Percentiles rank a stretch among this genome's conserved stretches.
Evolutionary conservation across 2,329 filamentous ascomycete genomes (phyloP).

Genomic region (Phyllosticta citriasiana): DNA sequence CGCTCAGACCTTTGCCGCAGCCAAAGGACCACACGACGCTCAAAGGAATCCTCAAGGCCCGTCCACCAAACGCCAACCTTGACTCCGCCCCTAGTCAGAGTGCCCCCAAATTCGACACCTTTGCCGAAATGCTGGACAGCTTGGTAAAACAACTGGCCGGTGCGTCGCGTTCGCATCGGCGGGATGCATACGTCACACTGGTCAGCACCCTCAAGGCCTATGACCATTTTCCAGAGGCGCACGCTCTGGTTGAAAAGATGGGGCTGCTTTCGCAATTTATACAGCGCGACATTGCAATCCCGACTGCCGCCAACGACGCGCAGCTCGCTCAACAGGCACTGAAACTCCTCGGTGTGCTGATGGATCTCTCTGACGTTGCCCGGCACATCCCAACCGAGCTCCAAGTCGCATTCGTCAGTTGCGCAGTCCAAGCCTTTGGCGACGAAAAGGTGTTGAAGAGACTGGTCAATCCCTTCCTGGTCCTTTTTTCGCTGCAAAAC

Average conservation of each 20-base stretch:
- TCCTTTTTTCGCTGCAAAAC: slow-evolving; percentile 67
- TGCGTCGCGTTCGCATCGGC: slow-evolving; percentile 57
- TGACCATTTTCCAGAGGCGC: slow-evolving; percentile 56
- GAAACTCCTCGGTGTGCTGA: slow-evolving; percentile 65
- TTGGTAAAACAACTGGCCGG: slow-evolving; percentile 72
- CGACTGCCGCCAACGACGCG: slow-evolving; percentile 45
- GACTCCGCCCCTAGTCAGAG: slow-evolving; percentile 12
- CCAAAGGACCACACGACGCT: slow-evolving; percentile 44
- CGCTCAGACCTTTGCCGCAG: slow-evolving; percentile 37
- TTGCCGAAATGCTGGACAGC: slow-evolving; percentile 76
- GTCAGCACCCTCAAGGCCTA: slow-evolving; percentile 68
- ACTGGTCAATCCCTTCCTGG: slow-evolving; percentile 63
- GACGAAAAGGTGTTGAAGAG: slow-evolving; percentile 63
- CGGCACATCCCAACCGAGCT: slow-evolving; percentile 68
- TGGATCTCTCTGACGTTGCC: slow-evolving; percentile 63
- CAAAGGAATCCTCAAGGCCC: slow-evolving; percentile 77
- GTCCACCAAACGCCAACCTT: slow-evolving; percentile 25
- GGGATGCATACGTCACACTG: slow-evolving; percentile 81
- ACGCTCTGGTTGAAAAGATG: slow-evolving; percentile 56
- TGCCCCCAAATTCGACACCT: slow-evolving; percentile 43
- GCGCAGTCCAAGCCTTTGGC: slow-evolving; percentile 64
- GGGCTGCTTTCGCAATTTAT: slow-evolving; percentile 70
- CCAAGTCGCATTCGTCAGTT: slow-evolving; percentile 67
- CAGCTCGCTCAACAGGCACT: slow-evolving; percentile 69
- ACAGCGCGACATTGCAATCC: slow-evolving; percentile 56